Percentiles rank a stretch among this genome's conserved stretches.
Evolutionary conservation across 2,329 filamentous ascomycete genomes (phyloP).

Genomic region (Colletotrichum coccodes): DNA sequence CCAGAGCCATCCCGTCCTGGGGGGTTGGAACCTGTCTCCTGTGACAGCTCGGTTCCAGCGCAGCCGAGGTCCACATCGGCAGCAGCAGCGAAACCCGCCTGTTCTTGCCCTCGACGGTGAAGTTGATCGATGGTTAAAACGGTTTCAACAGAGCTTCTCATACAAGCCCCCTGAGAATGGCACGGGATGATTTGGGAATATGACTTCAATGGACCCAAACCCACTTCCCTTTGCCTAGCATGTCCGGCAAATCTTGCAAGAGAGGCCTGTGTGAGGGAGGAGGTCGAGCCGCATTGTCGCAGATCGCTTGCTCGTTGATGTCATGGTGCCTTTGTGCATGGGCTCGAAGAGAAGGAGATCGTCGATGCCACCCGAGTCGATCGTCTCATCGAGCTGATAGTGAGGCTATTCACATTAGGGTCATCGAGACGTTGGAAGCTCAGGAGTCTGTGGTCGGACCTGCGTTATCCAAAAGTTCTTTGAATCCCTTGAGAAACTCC

Average conservation of each 20-base stretch:
- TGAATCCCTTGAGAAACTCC: background rate
- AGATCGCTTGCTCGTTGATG: constrained; percentile 21
- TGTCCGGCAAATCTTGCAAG: constrained; percentile 25
- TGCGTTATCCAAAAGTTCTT: background rate
- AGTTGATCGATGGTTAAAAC: constrained; percentile 27
- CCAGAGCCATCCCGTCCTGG: background rate
- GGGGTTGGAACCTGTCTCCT: constrained; percentile 17
- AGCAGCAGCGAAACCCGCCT: constrained; percentile 21
- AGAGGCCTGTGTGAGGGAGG: background rate
- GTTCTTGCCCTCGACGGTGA: constrained; percentile 21
- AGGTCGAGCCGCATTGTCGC: constrained; percentile 25
- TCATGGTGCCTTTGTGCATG: background rate
- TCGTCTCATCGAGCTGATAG: background rate
- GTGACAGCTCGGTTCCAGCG: constrained; percentile 22
- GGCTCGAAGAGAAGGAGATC: background rate
- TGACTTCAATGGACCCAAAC: background rate
- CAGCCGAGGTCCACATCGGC: constrained; percentile 24
- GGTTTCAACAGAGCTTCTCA: constrained; percentile 25
- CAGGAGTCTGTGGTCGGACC: background rate
- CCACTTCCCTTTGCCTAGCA: constrained; percentile 1
- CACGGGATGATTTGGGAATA: background rate
- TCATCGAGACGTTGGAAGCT: constrained; percentile 8
- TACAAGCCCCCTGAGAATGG: constrained; percentile 4
- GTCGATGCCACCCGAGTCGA: background rate
- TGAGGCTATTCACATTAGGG: constrained; percentile 26